These are phyloP conservation scores for Ophiostoma novo-ulmi DNA, from an alignment of 2,329 filamentous ascomycete species.

Conservation along the genomic window DNA sequence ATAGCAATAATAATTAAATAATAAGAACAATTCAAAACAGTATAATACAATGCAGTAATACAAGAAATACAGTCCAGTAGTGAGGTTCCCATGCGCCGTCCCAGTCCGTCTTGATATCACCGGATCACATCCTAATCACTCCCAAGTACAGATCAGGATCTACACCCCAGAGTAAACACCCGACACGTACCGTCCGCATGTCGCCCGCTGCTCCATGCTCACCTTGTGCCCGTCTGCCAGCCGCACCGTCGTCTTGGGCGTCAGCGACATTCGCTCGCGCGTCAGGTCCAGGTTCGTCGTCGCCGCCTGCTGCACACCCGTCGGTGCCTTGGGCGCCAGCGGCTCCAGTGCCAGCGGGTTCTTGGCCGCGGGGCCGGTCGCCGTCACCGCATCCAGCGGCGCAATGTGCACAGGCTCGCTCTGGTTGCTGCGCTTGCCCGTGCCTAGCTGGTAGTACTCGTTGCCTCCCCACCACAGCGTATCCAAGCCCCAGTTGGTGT, in stretches of 20 bases:
- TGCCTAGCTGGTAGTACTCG: conserved; percentile 88
- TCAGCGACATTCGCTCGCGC: conserved; percentile 67
- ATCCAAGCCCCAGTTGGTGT: conserved; percentile 84
- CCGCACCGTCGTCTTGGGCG: conserved; percentile 65
- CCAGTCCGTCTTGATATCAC: background rate
- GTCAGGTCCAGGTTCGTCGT: conserved; percentile 42
- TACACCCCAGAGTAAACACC: conserved; percentile 65
- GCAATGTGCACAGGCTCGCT: conserved; percentile 72
- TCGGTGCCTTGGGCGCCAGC: conserved; percentile 9
- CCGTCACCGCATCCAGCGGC: conserved; percentile 56
- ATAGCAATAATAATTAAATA: background rate
- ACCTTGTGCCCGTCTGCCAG: conserved; percentile 64
- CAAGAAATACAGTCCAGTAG: background rate
- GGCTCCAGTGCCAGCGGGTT: background rate
- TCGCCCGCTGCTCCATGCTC: conserved; percentile 77
- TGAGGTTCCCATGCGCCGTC: background rate
- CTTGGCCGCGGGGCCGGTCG: background rate
- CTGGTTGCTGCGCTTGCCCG: conserved; percentile 78
- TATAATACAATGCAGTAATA: background rate
- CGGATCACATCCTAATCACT: background rate
- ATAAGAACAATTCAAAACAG: background rate
- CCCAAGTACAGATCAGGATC: background rate
- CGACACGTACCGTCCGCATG: conserved; percentile 77
- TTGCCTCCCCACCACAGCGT: conserved; percentile 93
- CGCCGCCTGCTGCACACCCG: background rate